Percentiles rank a stretch among this genome's conserved stretches.
Evolutionary conservation across 2,329 filamentous ascomycete species (phyloP).

Genomic region (Fusarium subglutinans): DNA sequence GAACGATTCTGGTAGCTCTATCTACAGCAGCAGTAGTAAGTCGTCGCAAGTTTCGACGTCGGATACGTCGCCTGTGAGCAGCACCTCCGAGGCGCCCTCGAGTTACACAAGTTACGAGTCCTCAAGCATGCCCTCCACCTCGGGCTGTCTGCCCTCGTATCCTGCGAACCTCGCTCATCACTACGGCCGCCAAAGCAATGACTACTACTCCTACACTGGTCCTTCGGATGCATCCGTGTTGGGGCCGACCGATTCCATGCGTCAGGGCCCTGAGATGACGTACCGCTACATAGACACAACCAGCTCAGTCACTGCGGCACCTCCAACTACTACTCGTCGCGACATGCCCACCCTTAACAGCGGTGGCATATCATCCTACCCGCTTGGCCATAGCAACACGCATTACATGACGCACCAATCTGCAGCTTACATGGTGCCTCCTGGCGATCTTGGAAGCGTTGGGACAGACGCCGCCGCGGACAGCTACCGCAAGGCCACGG

Average conservation of each 20-base stretch:
- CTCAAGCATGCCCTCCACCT: slow-evolving; percentile 31
- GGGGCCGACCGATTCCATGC: slow-evolving; percentile 17
- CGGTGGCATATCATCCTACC: slow-evolving; percentile 7
- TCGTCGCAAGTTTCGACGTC: slow-evolving; percentile 28
- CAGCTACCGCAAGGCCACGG: slow-evolving; percentile 34
- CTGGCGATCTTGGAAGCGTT: slow-evolving; percentile 20
- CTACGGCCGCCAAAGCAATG: slow-evolving; percentile 25
- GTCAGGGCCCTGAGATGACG: slow-evolving; percentile 36
- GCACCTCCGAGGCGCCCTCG: slow-evolving; percentile 31
- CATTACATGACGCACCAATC: slow-evolving; percentile 20
- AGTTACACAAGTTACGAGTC: slow-evolving; percentile 41
- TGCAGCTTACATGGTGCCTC: slow-evolving; percentile 33
- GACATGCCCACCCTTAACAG: slow-evolving; percentile 21
- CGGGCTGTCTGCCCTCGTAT: slow-evolving; percentile 29
- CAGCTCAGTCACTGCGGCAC: slow-evolving; percentile 19
- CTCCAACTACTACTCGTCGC: slow-evolving; percentile 17
- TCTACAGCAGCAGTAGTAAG: slow-evolving; percentile 35
- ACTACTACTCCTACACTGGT: slow-evolving; percentile 32
- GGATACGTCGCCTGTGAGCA: slow-evolving; percentile 34
- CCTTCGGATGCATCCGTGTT: slow-evolving; percentile 26
- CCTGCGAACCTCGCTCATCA: slow-evolving; percentile 26
- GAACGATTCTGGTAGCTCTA: slow-evolving; percentile 39
- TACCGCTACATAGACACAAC: slow-evolving; percentile 48
- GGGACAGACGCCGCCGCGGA: slow-evolving; percentile 9
- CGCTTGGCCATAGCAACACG: slow-evolving; percentile 17